Conservation (phyloP, 495 filamentous ascomycete species). For the Ramalina intermedia region DNA sequence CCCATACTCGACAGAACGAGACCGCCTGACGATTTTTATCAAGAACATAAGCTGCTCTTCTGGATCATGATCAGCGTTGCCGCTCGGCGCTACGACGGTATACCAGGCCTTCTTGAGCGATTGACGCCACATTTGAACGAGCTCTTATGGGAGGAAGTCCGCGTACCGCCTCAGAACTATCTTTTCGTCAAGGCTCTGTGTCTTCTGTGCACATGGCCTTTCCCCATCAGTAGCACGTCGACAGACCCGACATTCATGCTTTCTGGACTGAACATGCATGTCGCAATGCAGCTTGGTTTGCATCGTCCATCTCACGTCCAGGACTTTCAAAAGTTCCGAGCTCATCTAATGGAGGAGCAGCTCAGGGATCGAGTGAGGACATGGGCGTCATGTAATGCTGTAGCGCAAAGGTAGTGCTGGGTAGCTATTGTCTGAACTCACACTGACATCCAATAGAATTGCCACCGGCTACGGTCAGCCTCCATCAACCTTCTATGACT, state of each 20-base stretch:
- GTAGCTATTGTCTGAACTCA: neutral
- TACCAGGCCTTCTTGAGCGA: constrained; percentile 50
- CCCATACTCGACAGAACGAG: constrained; percentile 63
- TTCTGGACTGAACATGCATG: constrained; percentile 82
- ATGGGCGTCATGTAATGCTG: constrained; percentile 87
- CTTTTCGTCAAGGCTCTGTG: constrained; percentile 85
- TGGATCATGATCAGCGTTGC: constrained; percentile 80
- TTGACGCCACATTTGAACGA: constrained; percentile 59
- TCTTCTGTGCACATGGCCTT: constrained; percentile 79
- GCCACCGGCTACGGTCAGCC: constrained; percentile 87
- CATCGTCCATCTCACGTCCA: constrained; percentile 82
- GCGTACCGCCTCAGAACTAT: constrained; percentile 72
- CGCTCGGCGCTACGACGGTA: constrained; percentile 53
- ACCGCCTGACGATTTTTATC: constrained; percentile 61
- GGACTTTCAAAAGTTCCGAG: constrained; percentile 72
- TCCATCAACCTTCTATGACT: constrained; percentile 76
- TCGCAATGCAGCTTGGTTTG: constrained; percentile 79
- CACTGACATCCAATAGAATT: constrained; percentile 36
- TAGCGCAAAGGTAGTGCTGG: constrained; percentile 55
- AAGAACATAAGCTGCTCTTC: constrained; percentile 61
- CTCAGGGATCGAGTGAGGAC: constrained; percentile 74
- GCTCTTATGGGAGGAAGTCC: constrained; percentile 68
- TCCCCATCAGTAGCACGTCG: constrained; percentile 74
- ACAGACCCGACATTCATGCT: constrained; percentile 84
- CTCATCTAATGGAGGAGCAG: constrained; percentile 74